These are phyloP conservation scores for Medicago arabica DNA, from an alignment of 306 rosid species.

Conservation along the genomic window DNA sequence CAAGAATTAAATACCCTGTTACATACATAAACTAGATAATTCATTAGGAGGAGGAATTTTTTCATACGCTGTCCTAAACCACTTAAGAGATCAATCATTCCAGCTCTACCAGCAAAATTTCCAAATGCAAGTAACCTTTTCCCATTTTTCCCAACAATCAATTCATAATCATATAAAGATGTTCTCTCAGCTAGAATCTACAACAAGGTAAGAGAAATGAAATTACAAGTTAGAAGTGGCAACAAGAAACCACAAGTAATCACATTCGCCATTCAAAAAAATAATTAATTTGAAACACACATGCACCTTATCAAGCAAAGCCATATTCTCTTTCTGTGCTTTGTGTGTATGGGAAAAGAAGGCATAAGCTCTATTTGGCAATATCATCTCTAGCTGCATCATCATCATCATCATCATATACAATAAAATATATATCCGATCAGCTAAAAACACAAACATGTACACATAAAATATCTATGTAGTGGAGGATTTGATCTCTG, in stretches of 20 bases:
- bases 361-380: conserved; percentile 89
- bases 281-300: neutral
- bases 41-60: too few species aligned
- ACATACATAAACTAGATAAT: too few species aligned
- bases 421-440: too few species aligned
- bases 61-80: conserved; percentile 84
- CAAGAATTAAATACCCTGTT: too few species aligned
- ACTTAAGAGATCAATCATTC: conserved; percentile 79
- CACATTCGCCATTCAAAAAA: too few species aligned
- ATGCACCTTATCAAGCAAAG: conserved; percentile 75
- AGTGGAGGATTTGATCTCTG: too few species aligned
- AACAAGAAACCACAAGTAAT: too few species aligned
- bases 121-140: conserved; percentile 89
- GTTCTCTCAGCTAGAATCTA: conserved; percentile 79
- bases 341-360: conserved; percentile 96
- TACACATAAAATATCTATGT: too few species aligned
- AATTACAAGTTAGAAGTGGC: neutral
- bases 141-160: conserved; percentile 82
- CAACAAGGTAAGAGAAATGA: neutral
- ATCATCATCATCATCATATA: too few species aligned
- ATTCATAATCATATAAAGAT: conserved; percentile 84
- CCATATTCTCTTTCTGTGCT: conserved; percentile 96
- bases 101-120: conserved; percentile 93
- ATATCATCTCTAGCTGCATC: conserved; percentile 73
- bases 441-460: too few species aligned